Evolutionary conservation across 805 yeast species (phyloP), one percentile per base, ranked within the genome.

Genomic region (Pichia manshurica): DNA sequence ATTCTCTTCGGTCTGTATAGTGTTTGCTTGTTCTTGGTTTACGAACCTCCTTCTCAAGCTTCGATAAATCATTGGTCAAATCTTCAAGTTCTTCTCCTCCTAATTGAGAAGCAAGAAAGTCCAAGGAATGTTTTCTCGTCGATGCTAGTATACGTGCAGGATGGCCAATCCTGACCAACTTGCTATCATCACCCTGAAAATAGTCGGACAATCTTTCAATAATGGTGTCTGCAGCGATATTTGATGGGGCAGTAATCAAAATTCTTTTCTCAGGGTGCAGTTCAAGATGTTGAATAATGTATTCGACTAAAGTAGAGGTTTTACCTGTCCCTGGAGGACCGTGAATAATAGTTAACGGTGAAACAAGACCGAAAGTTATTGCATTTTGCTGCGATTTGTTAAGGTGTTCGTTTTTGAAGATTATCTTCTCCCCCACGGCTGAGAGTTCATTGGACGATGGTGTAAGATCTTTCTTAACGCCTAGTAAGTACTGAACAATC

Each of bases 161-260:
- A 63, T 93, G 97, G 0, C 98, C 99, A 33, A 91, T 75, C 58
- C 99, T 73, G 10, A 91, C 70, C n/a, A 93, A 64, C 43, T 59
- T 57, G 8, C 57, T 38, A 48, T 70, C 64, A 12, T 74, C 70
- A 9, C 48, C 54, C 8, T 70, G 36, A 72, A 59, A 35, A 36
- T 39, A 37, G 2, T 13, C 9, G 36, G 72, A 64, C 20, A 91
- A 63, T 49, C 97, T 70, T 63, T 91, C 97, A 42, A 90, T 65
- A 15, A 91, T 84, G 0, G 95, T 91, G 62, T 91, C 98, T 1
- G 90, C 95, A 1, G 96, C 80, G 15, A 89, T 82, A 61, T 91
- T 91, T 0, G 97, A 89, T 0, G 98, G 96, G 0, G 96, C 97
- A 67, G 97, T 90, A 0, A 91, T 90, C 25, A 91, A 68, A 0